Percentiles rank a stretch among this genome's conserved stretches.
phyloP scores from a whole-genome alignment of 257 asterid genomes.

The Dorcoceras hygrometricum region DNA sequence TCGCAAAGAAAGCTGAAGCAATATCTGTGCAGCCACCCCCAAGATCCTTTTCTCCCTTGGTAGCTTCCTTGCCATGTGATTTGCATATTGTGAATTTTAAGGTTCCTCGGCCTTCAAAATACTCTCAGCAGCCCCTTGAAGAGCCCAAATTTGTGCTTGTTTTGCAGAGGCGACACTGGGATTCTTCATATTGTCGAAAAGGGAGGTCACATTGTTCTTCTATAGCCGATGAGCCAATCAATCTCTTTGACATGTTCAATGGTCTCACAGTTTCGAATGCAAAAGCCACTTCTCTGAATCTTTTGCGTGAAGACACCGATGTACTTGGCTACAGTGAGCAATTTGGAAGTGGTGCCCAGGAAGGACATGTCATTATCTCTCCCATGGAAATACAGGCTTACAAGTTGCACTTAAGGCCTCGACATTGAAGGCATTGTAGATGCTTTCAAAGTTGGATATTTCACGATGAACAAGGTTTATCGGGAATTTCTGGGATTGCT shows the following conservation, averaged over 20 bases:
- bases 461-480: not conserved
- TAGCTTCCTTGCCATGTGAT: constrained; percentile 81
- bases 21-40: constrained; percentile 96
- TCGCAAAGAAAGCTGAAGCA: constrained; percentile 78
- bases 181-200: constrained; percentile 62
- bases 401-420: constrained; percentile 64
- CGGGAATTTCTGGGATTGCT: not conserved
- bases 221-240: constrained; percentile 61
- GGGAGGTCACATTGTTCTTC: constrained; percentile 71
- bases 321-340: constrained; percentile 75
- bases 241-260: constrained; percentile 73
- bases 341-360: constrained; percentile 69
- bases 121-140: constrained; percentile 55
- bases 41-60: constrained; percentile 77
- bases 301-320: constrained; percentile 71
- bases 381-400: constrained; percentile 99
- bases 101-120: constrained; percentile 78
- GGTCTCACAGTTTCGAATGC: constrained; percentile 58
- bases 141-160: constrained; percentile 61
- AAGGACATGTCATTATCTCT: constrained; percentile 75
- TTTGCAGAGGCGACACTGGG: constrained; percentile 74
- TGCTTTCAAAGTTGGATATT: not conserved
- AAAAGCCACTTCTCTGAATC: constrained; percentile 74
- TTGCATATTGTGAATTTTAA: constrained; percentile 81
- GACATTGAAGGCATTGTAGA: constrained; percentile 20